Percentiles rank a stretch among this genome's conserved stretches.
Conservation (phyloP, 2,329 filamentous ascomycete species). For the Microdochium nivale region DNA sequence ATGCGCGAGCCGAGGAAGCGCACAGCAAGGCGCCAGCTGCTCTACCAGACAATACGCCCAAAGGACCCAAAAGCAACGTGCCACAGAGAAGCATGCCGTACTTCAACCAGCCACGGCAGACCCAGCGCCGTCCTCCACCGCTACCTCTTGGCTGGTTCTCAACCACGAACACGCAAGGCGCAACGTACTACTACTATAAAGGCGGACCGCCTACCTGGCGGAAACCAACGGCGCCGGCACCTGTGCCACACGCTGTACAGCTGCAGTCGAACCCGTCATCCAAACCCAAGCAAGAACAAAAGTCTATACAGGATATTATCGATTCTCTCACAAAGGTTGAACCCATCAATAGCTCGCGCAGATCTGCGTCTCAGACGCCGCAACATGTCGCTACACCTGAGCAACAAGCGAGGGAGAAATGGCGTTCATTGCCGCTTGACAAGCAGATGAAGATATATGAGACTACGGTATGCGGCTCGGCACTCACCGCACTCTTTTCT, state of each 20-base stretch:
- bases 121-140: constrained; percentile 33
- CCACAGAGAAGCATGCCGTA: constrained; percentile 44
- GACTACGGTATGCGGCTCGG: constrained; percentile 63
- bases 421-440: constrained; percentile 61
- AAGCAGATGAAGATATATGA: constrained; percentile 96
- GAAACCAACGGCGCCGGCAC: constrained; percentile 61
- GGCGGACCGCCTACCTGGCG: constrained; percentile 75
- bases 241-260: constrained; percentile 37
- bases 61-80: constrained; percentile 51
- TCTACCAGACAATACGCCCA: constrained; percentile 42
- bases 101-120: constrained; percentile 39
- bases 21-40: constrained; percentile 31
- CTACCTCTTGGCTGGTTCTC: constrained; percentile 83
- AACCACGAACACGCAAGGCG: constrained; percentile 61
- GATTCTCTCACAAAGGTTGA: constrained; percentile 71
- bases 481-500: constrained; percentile 2
- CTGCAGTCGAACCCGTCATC: constrained; percentile 57
- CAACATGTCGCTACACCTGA: constrained; percentile 46
- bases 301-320: constrained; percentile 75
- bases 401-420: constrained; percentile 59
- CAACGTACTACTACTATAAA: constrained; percentile 78
- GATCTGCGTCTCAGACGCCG: constrained; percentile 53
- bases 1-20: constrained; percentile 37
- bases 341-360: constrained; percentile 35
- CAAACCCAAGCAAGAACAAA: constrained; percentile 53